Evolutionary conservation across 805 yeast species (phyloP).

Genomic region (Pichia insulana): DNA sequence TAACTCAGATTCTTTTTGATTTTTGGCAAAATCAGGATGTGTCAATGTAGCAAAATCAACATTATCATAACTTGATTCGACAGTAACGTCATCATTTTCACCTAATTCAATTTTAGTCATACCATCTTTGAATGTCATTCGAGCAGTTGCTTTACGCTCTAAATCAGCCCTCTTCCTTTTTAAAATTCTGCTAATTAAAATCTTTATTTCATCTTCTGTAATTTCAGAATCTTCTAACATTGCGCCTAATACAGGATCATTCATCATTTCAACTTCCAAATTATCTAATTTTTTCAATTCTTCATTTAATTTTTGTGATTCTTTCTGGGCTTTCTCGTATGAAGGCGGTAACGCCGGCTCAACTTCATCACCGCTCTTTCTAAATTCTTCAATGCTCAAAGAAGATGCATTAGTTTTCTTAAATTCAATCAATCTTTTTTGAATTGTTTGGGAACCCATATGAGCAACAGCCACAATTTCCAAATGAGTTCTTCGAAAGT

Average conservation of each 20-base stretch:
- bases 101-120: constrained; percentile 6
- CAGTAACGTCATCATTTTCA: not conserved
- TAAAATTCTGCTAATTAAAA: constrained; percentile 23
- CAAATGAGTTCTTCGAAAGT: constrained; percentile 80
- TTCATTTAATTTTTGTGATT: constrained; percentile 30
- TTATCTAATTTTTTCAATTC: constrained; percentile 26
- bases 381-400: constrained; percentile 65
- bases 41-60: not conserved
- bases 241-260: constrained; percentile 36
- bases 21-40: constrained; percentile 1
- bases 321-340: constrained; percentile 50
- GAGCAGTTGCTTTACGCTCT: constrained; percentile 10
- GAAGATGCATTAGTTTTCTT: constrained; percentile 65
- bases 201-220: constrained; percentile 37
- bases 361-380: constrained; percentile 33
- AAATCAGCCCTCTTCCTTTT: constrained; percentile 22
- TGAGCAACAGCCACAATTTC: constrained; percentile 94
- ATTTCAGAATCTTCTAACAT: constrained; percentile 36
- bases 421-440: constrained; percentile 83
- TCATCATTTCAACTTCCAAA: constrained; percentile 31
- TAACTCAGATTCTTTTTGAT: constrained; percentile 22
- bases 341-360: constrained; percentile 75
- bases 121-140: constrained; percentile 14
- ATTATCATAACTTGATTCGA: constrained; percentile 7
- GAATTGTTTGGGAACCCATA: constrained; percentile 90